Percentiles rank a stretch among this genome's conserved stretches.
Evolutionary conservation across 148 eudicot genomes (phyloP).

Genomic region (Mesembryanthemum crystallinum): DNA sequence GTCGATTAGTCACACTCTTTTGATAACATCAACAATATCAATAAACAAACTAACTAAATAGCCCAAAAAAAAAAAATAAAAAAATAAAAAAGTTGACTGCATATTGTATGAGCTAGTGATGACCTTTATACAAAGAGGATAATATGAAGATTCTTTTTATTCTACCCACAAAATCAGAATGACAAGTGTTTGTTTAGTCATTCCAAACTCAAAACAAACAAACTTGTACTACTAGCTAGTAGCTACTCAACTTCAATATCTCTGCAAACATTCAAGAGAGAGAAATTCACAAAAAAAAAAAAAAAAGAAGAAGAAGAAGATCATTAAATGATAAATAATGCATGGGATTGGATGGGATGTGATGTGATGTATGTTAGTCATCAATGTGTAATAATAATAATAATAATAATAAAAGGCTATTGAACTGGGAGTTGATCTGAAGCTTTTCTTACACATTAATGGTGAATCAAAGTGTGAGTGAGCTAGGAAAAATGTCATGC

Average conservation of each 20-base stretch:
- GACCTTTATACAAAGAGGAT: slow-evolving; percentile 15
- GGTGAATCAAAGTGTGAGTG: slow-evolving; percentile 17
- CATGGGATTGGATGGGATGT: no score
- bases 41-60: background rate
- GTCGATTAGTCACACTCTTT: background rate
- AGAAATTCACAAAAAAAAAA: no score
- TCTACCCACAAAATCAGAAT: background rate
- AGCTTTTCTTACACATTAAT: slow-evolving; percentile 27
- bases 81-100: no score
- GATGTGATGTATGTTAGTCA: no score
- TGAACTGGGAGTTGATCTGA: slow-evolving; percentile 21
- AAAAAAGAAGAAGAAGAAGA: no score
- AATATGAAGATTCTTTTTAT: slow-evolving; percentile 18
- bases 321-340: no score
- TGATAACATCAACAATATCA: background rate
- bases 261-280: no score
- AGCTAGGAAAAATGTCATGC: slow-evolving; percentile 5
- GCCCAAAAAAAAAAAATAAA: no score
- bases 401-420: background rate
- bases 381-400: background rate
- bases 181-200: slow-evolving; percentile 5
- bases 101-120: background rate
- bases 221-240: background rate
- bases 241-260: no score
- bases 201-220: slow-evolving; percentile 11